phyloP scores from a whole-genome alignment of 495 filamentous ascomycete genomes.

The Xylaria cubensis region DNA sequence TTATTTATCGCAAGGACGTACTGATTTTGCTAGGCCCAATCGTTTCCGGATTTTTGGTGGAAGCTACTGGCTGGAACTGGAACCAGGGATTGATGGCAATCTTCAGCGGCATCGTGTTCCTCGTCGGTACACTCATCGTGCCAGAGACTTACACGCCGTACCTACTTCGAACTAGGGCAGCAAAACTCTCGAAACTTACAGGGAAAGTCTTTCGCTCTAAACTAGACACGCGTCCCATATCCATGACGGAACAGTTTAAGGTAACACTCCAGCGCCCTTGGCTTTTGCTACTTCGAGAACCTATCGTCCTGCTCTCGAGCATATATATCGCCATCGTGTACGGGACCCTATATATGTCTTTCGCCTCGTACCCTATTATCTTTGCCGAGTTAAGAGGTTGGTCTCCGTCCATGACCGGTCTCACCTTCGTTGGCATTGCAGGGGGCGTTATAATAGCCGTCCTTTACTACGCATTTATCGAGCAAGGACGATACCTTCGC shows the following conservation, averaged over 20 bases:
- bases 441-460: conserved; percentile 77
- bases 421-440: conserved; percentile 80
- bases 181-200: conserved; percentile 68
- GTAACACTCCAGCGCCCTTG: conserved; percentile 70
- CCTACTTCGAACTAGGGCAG: conserved; percentile 74
- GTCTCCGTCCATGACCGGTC: conserved; percentile 70
- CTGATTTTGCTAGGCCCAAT: conserved; percentile 42
- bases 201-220: conserved; percentile 66
- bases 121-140: conserved; percentile 67
- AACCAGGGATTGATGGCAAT: conserved; percentile 69
- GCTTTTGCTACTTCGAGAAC: conserved; percentile 77
- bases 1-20: neutral
- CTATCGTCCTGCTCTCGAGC: conserved; percentile 80
- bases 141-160: conserved; percentile 84
- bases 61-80: conserved; percentile 70
- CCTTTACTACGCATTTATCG: conserved; percentile 69
- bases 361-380: conserved; percentile 86
- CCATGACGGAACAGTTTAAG: conserved; percentile 55
- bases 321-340: conserved; percentile 80
- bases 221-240: conserved; percentile 63
- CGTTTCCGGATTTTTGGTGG: conserved; percentile 66
- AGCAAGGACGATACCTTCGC: conserved; percentile 49
- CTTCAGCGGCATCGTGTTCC: conserved; percentile 71
- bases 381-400: conserved; percentile 54
- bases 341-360: conserved; percentile 88